Base-by-base conservation (phyloP, 2,329 filamentous ascomycete species). In the Stachybotrys chartarum region DNA sequence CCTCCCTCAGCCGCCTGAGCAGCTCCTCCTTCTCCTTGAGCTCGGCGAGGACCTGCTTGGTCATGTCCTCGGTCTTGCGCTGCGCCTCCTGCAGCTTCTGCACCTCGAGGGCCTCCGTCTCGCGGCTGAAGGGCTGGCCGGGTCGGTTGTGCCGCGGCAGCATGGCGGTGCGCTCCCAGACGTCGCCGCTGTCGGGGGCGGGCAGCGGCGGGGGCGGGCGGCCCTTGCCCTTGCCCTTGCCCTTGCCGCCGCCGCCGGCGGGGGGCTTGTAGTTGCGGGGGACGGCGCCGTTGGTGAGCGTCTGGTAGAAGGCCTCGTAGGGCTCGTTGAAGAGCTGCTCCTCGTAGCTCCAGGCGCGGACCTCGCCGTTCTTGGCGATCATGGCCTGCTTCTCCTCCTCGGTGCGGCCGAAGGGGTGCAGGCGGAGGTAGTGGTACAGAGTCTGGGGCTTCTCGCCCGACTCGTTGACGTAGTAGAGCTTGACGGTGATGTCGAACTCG, bases 281-380 rank as follows among this genome's bases (percentile, higher is more conserved):
- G 6, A 79, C 83, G 30, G 85, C 83, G 58, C 90, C 90, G 6
- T 81, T 79, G 2, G 91, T 97, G 58, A 99, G 78, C 31, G 90
- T 78, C 59, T 96, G 90, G 73, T 90, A 97, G 67, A 99, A 93
- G 50, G 88, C 84, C 71, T 96, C 90, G 64, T 91, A 94, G 0
- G 94, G 94, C 72, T 99, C 94, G 74, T 96, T 97, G 79, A 99
- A 99, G 52, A 97, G 82, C 61, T 97, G 88, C 67, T 96, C 91
- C 71, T 99, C 94, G 68, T 97, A 91, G 56, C 85, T 86, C 80
- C 94, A 93, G 52, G 86, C 84, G 35, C 86, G 77, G 49, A 97
- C 85, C 65, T 87, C 79, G 61, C 75, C 83, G 74, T 74, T 82
- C 71, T 75, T 83, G 54, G 67, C 71, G 57, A 79, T 72, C 82